Evolutionary conservation across 306 rosid species (phyloP), one percentile per base, ranked within the genome.

Genomic region (Cucumis sativus): DNA sequence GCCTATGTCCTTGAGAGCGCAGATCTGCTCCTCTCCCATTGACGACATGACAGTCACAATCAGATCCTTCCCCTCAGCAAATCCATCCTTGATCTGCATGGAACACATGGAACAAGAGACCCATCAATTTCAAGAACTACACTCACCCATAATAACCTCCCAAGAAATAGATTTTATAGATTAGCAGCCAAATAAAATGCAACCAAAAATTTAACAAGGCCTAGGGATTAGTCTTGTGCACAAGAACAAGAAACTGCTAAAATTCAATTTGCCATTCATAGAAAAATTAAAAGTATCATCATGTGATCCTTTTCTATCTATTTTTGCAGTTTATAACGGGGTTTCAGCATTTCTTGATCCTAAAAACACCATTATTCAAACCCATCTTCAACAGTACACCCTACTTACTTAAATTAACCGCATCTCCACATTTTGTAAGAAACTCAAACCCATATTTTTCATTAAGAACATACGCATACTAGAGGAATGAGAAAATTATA

Each of bases 11-110:
- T 92, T 95, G 18, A 95, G 91, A 60, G 87, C 93, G 79, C 82
- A 78, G 74, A 95, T 95, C 90, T 95, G 97, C 93, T 91, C 97
- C 89, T 94, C 97, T n/a, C 98, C 98, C 98, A 94, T 94, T 54
- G 97, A 88, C 82, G 98, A 92, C 98, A 95, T 95, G 57, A 95
- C 97, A 76, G 83, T 51, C 82, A 95, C 96, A 62, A 95, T 96
- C 82, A 95, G 83, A 83, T 95, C 98, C 85, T 95, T 95, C 73
- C 97, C 98, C 16, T 88, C 93, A 1, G 65, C 86, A 67, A 94
- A 94, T 28, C 98, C 97, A 81, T 92, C 96, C 93, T 92, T 92
- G 89, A 95, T 95, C 98, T 92, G 91, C 86, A 84, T 45, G 17
- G 63, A 40, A 71, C 28, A 68, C 58, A 71, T 15, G 4, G 43